Base-by-base conservation (phyloP, 164 flowering plant genomes). In the Warburgia ugandensis region DNA sequence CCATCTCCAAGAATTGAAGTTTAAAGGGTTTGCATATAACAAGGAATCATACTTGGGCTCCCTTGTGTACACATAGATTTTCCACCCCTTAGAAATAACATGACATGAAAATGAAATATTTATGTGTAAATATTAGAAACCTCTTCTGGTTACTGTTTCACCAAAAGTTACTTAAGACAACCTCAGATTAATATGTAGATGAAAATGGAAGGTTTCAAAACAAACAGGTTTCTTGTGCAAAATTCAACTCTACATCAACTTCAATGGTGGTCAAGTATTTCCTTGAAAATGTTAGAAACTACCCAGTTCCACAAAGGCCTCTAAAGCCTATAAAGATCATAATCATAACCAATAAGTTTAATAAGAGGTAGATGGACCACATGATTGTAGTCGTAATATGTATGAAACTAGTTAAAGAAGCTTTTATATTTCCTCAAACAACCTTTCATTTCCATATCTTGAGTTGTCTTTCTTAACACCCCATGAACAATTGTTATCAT, bases 1-100 rank as follows among this genome's bases (percentile, higher is more conserved):
- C 83, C 78, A 78, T 69, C 83, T 73, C 83, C 83, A 75, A 41
- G 83, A 80, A 63, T 75, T 71, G 47, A 78, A 75, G 42, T 62
- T 50, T 1, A 62, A 63, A 38, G 80, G 78, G 21, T 78, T 80
- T 11, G 73, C 66, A 59, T 75, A 78, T 5, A 64, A 51, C 16
- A 50, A 27, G 0, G 80, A 68, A 47, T 78, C 77, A 46, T 70
- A 73, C 65, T 78, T 78, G 40, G 45, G 47, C 51, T 78, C 78
- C 51, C 80, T 75, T 22, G 61, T 57, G 59, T 68, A 75, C 19
- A 78, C 78, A 61, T 73, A 75, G 17, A 78, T 69, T 54, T 61
- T 76, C 84, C 84, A 78, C 42, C 84, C 80, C 59, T 76, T 69
- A 30, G 84, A 80, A 61, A 76, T 72, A 3, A 55, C 19, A 55